Percentiles rank a stretch among this genome's conserved stretches.
Evolutionary conservation across 176 grass and related monocot species (phyloP).

Genomic region (Tillandsia fasciculata): DNA sequence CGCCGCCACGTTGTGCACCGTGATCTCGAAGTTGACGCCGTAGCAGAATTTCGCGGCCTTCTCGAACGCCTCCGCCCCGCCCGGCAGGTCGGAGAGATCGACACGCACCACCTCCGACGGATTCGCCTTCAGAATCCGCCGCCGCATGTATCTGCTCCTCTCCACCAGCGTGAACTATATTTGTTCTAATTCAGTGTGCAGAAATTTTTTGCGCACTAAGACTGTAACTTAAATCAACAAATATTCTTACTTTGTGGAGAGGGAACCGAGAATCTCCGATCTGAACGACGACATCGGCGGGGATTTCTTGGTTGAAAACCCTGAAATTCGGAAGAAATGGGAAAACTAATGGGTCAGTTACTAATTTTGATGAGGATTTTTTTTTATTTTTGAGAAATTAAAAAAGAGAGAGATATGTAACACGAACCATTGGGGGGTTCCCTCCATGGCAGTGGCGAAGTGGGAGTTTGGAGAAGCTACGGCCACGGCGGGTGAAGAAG

Average conservation of each 20-base stretch:
- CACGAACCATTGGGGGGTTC: constrained; percentile 52
- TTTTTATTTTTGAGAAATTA: too few relatives aligned
- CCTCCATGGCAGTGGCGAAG: constrained; percentile 46
- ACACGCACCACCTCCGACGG: constrained; percentile 19
- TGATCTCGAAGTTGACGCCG: constrained; percentile 65
- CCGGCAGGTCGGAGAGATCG: constrained; percentile 36
- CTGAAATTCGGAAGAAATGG: constrained; percentile 4
- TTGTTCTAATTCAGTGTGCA: background rate
- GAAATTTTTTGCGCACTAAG: background rate
- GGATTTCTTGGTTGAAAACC: constrained; percentile 47
- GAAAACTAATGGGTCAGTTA: background rate
- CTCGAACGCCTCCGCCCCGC: constrained; percentile 70
- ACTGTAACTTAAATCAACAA: too few relatives aligned
- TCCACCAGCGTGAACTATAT: constrained; percentile 55
- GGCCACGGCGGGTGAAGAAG: constrained; percentile 9
- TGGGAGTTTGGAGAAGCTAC: constrained; percentile 9
- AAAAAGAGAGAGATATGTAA: too few relatives aligned
- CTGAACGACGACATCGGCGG: constrained; percentile 41
- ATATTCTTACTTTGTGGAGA: constrained; percentile 66
- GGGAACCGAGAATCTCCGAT: constrained; percentile 47
- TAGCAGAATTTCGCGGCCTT: constrained; percentile 66
- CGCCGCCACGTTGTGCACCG: constrained; percentile 44
- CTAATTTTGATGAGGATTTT: background rate
- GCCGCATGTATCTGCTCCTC: constrained; percentile 63
- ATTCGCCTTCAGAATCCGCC: constrained; percentile 22